Evolutionary conservation across 441 rosid genomes (phyloP).

Genomic region (Erysimum pusillum): DNA sequence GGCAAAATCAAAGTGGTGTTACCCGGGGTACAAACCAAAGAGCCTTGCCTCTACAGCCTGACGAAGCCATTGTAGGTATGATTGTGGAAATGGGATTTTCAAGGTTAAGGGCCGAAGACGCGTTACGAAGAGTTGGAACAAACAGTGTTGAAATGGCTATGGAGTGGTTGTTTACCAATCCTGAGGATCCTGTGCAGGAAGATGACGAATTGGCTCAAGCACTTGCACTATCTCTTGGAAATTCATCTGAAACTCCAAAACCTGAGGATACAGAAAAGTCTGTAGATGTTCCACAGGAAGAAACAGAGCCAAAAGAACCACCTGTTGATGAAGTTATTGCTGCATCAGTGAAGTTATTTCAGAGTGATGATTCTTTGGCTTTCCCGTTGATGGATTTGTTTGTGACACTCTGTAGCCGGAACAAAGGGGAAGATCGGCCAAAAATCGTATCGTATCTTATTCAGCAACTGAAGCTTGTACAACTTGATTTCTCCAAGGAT

Average conservation of each 20-base stretch:
- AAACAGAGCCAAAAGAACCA: constrained; percentile 59
- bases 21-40: constrained; percentile 79
- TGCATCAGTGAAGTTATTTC: constrained; percentile 83
- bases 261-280: constrained; percentile 76
- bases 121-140: constrained; percentile 89
- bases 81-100: constrained; percentile 99
- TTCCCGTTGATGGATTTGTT: constrained; percentile 91
- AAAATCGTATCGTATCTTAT: constrained; percentile 81
- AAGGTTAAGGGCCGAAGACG: constrained; percentile 97
- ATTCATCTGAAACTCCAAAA: constrained; percentile 86
- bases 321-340: constrained; percentile 89
- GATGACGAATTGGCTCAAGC: constrained; percentile 99
- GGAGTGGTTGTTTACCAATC: constrained; percentile 93
- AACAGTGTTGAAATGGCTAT: constrained; percentile 99
- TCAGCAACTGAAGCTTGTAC: constrained; percentile 85
- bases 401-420: constrained; percentile 86
- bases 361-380: constrained; percentile 76
- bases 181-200: constrained; percentile 96
- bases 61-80: constrained; percentile 86
- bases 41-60: constrained; percentile 84
- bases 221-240: constrained; percentile 95
- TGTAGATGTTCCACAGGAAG: constrained; percentile 66
- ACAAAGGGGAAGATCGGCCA: constrained; percentile 81
- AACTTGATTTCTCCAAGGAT: constrained; percentile 77
- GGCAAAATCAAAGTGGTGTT: constrained; percentile 71